Percentiles rank a stretch among this genome's conserved stretches.
Evolutionary conservation across 331 rosid genomes (phyloP).

Genomic region (Telfairia occidentalis): DNA sequence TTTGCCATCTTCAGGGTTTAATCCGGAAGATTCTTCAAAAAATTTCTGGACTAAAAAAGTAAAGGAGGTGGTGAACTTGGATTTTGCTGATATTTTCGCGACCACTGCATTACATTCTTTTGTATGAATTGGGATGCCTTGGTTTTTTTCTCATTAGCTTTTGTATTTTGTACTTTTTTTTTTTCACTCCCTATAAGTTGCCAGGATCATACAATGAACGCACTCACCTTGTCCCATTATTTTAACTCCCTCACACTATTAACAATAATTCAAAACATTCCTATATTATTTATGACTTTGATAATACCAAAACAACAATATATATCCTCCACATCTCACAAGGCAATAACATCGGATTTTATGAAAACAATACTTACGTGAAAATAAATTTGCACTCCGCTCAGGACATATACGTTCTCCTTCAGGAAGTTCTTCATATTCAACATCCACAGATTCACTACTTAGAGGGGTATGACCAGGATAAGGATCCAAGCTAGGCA

Average conservation of each 20-base stretch:
- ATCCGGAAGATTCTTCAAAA: no score
- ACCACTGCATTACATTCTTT: no score
- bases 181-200: background rate
- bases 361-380: slow-evolving; percentile 45
- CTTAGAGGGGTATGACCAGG: slow-evolving; percentile 62
- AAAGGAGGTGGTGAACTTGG: no score
- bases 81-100: no score
- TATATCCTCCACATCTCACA: background rate
- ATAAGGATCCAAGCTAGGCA: slow-evolving; percentile 76
- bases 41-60: no score
- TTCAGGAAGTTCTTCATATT: slow-evolving; percentile 77
- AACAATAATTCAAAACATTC: background rate
- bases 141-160: no score
- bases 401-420: slow-evolving; percentile 83
- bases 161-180: no score
- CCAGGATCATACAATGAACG: background rate
- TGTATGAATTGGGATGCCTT: no score
- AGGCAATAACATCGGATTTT: background rate
- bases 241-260: background rate
- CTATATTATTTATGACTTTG: background rate
- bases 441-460: slow-evolving; percentile 47
- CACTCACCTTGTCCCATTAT: background rate
- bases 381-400: slow-evolving; percentile 43
- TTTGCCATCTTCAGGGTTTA: no score
- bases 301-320: background rate